phyloP scores from a whole-genome alignment of 192 early-diverging fungal genomes.

The Spinellus fusiger region DNA sequence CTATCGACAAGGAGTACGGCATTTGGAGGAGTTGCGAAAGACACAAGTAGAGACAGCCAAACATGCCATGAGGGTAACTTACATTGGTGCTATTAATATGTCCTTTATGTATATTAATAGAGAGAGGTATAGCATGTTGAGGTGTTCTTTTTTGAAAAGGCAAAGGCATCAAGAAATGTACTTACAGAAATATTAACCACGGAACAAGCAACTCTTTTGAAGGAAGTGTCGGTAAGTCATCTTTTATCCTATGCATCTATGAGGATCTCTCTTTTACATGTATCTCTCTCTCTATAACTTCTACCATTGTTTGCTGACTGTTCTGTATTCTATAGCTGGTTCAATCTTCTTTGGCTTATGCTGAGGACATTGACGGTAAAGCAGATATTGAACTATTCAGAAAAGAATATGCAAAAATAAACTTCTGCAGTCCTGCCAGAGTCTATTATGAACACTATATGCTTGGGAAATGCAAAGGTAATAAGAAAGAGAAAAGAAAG shows the following conservation, averaged over 20 bases:
- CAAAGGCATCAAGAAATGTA: not conserved
- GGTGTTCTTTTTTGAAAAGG: conserved; percentile 7
- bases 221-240: conserved; percentile 2
- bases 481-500: not conserved
- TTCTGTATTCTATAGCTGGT: no score
- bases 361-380: no score
- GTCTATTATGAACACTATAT: no score
- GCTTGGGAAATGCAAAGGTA: not conserved
- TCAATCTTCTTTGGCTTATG: no score
- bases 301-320: not conserved
- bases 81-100: not conserved
- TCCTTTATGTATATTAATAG: not conserved
- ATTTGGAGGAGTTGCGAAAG: conserved; percentile 17
- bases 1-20: conserved; percentile 18
- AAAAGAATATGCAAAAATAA: no score
- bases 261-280: not conserved
- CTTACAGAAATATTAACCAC: not conserved
- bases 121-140: conserved; percentile 1
- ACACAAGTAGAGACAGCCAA: conserved; percentile 14
- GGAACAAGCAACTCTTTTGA: conserved; percentile 1
- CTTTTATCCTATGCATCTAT: not conserved
- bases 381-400: no score
- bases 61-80: conserved; percentile 11
- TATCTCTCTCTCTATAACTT: not conserved
- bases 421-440: no score